Evolutionary conservation across 805 yeast genomes (phyloP), one percentile per base, ranked within the genome.

Genomic region (Candida sphagnicola): DNA sequence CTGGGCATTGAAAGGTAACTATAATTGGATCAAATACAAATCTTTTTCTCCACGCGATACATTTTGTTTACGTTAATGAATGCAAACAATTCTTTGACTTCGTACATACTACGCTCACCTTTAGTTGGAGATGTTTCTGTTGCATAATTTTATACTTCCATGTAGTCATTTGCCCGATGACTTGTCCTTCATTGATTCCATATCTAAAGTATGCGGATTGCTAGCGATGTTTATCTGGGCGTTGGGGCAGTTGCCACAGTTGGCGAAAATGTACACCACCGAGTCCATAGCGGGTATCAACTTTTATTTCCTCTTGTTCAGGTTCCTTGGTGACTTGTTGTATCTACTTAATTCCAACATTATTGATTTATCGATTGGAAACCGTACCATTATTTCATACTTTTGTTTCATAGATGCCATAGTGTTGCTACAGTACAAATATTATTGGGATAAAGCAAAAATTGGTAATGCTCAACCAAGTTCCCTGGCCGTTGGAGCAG

Each of bases 181-280:
- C 10, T 10, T 21, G 6, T 21, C 24, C 8, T 6, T 21, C 24
- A 21, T 21, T 10, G 10, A 21, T 21, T 21, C 42, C 5, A 18
- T 43, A 26, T 49, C 51, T 2, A 45, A 41, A 13, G 15, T 38
- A 8, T 37, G 50, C 12, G 46, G 47, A 5, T 30, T 42, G 23
- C 38, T 59, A 17, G 77, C 83, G 4, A 58, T 78, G 24, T 62
- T 67, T 8, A 67, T 78, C 31, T 83, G 89, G 88, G 61, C 82
- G 23, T 77, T 82, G 54, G 89, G 88, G 4, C 89, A 82, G 55
- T 54, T 80, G 13, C 89, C 89, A 1, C 90, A 82, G 51, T 78
- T 82, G 21, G 59, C 75, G 34, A 70, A 72, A 48, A 81, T 81
- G 51, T 77, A 79, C 54, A 28, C 58, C 19, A 65, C 64, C 44